Conservation (phyloP, 331 rosid species). For the Quercus tomentella region DNA sequence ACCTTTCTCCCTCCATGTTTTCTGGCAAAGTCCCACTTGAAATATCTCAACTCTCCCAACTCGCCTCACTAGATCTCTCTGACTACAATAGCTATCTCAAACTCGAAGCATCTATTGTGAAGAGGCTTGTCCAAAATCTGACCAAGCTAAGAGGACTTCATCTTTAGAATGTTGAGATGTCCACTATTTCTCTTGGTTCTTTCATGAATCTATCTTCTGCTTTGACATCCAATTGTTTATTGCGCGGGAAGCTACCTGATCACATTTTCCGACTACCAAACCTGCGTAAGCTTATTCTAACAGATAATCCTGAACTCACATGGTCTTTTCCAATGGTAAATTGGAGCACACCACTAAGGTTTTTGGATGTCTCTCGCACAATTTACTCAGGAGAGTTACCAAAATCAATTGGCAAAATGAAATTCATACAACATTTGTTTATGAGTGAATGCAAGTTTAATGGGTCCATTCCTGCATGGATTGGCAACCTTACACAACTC, state of each 20-base stretch:
- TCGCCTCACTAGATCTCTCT: not conserved
- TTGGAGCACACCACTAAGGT: not conserved
- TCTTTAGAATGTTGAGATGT: not conserved
- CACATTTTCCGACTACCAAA: not conserved
- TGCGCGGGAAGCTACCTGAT: not conserved
- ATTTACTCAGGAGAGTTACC: too few relatives aligned
- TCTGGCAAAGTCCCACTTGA: not conserved
- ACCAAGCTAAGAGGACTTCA: not conserved
- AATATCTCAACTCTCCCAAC: not conserved
- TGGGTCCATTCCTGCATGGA: too few relatives aligned
- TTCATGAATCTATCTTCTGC: not conserved
- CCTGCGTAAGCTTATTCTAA: not conserved
- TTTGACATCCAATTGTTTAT: not conserved
- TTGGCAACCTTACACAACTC: too few relatives aligned
- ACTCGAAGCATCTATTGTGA: not conserved
- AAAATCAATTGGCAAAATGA: too few relatives aligned
- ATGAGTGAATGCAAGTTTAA: too few relatives aligned
- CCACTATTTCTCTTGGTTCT: not conserved
- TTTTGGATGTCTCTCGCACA: not conserved
- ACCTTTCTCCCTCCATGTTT: not conserved
- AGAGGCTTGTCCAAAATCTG: not conserved
- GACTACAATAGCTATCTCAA: not conserved
- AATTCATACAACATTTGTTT: too few relatives aligned
- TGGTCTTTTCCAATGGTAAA: not conserved
- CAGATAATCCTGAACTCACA: not conserved